phyloP scores from a whole-genome alignment of 2,329 filamentous ascomycete genomes.

The Escovopsis sp. region DNA sequence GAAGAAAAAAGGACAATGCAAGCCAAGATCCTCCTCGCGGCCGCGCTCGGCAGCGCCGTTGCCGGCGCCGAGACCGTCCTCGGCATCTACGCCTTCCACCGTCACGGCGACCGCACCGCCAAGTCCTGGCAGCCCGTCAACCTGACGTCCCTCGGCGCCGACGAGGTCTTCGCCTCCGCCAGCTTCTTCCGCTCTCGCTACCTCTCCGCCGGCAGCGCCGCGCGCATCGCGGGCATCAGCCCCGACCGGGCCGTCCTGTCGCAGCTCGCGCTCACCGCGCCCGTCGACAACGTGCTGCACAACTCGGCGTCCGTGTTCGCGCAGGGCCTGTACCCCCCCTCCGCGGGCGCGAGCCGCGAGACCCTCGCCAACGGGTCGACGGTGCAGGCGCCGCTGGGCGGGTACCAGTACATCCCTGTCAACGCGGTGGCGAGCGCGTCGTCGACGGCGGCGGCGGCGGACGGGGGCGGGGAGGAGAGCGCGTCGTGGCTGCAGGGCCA shows the following conservation, averaged over 20 bases:
- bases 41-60: slow-evolving; percentile 24
- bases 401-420: slow-evolving; percentile 75
- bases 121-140: slow-evolving; percentile 57
- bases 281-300: slow-evolving; percentile 62
- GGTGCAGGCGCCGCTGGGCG: slow-evolving; percentile 53
- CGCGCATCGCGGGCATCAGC: slow-evolving; percentile 49
- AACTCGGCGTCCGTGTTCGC: slow-evolving; percentile 67
- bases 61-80: slow-evolving; percentile 50
- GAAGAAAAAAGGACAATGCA: neutral
- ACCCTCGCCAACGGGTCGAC: slow-evolving; percentile 55
- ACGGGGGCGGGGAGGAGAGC: slow-evolving; percentile 40
- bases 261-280: slow-evolving; percentile 59
- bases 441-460: slow-evolving; percentile 36
- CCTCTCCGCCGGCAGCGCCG: slow-evolving; percentile 40
- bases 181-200: slow-evolving; percentile 65
- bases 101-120: slow-evolving; percentile 76
- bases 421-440: slow-evolving; percentile 40
- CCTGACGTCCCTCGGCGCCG: slow-evolving; percentile 66
- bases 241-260: slow-evolving; percentile 47
- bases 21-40: slow-evolving; percentile 5
- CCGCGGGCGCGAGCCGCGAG: slow-evolving; percentile 34
- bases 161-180: slow-evolving; percentile 58
- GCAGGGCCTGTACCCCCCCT: slow-evolving; percentile 76
- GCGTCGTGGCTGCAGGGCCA: slow-evolving; percentile 43
- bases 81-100: slow-evolving; percentile 74